Percentiles rank a stretch among this genome's conserved stretches.
phyloP scores from a whole-genome alignment of 768 basidiomycete genomes.

The Lactarius hatsudake region DNA sequence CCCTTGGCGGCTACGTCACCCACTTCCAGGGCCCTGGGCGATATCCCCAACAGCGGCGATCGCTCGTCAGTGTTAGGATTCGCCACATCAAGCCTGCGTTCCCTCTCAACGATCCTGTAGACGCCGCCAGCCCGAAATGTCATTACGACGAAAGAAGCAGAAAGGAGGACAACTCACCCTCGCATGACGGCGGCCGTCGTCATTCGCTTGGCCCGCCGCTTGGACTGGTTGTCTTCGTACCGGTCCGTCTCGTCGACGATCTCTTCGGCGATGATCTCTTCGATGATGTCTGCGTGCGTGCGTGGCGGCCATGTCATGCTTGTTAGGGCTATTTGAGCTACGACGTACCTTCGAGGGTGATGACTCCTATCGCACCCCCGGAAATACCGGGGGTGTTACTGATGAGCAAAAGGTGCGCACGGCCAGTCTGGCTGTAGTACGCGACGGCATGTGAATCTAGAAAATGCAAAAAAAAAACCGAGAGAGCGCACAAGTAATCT shows the following conservation, averaged over 20 bases:
- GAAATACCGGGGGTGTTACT: constrained; percentile 77
- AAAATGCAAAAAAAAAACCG: neutral
- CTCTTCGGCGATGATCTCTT: constrained; percentile 95
- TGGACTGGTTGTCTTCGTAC: constrained; percentile 83
- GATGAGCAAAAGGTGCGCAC: constrained; percentile 87
- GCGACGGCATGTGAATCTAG: neutral
- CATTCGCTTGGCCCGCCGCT: constrained; percentile 64
- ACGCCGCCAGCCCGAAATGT: neutral
- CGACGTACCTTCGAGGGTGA: constrained; percentile 73
- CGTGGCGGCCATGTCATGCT: neutral
- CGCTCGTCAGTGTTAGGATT: constrained; percentile 14
- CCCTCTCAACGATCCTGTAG: constrained; percentile 54
- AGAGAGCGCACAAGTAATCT: constrained; percentile 72
- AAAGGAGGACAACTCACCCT: constrained; percentile 49
- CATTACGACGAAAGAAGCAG: neutral
- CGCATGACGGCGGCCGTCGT: constrained; percentile 77
- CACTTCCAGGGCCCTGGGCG: neutral
- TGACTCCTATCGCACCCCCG: constrained; percentile 87
- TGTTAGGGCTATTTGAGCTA: neutral
- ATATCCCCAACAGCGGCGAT: constrained; percentile 15
- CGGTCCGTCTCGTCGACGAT: constrained; percentile 95
- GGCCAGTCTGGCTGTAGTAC: constrained; percentile 75
- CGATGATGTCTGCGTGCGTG: constrained; percentile 60
- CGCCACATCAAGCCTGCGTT: constrained; percentile 32
- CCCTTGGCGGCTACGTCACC: neutral